Evolutionary conservation across 306 rosid species (phyloP), one percentile per base, ranked within the genome.

Genomic region (Morella rubra): DNA sequence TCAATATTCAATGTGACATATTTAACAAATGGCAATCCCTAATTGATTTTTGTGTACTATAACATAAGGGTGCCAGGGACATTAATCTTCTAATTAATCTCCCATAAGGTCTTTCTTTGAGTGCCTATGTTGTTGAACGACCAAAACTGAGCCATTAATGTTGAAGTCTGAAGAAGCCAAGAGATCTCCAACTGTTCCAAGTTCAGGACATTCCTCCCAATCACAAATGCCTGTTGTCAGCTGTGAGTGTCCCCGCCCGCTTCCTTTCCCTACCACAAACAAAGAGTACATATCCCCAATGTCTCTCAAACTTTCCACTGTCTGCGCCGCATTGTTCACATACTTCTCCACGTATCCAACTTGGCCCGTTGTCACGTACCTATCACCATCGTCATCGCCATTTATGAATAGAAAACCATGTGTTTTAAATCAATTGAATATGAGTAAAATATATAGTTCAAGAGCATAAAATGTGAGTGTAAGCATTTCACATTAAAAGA

Each of bases 131-230:
- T 95, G 98, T 84, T 95, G 98, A 75, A 95, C 70, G 0, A 95
- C 84, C 85, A 95, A 87, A 81, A 95, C 86, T 0, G 98, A 92
- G 44, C 93, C 91, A 78, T 83, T 90, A 75, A 88, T 82, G 4
- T 88, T 93, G 50, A 88, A 80, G 20, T 95, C 98, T 0, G 98
- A 90, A 77, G 98, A 90, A 75, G 97, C 97, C 81, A 95, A 81
- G 8, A 95, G 90, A 83, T 95, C 98, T 7, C 98, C 98, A n/a
- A 95, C 96, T 0, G 96, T 86, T 73, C 98, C 98, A 20, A 95
- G 91, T 80, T 95, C 97, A 9, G 98, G 97, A 64, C 96, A 95
- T 71, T 95, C 98, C 22, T 95, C 98, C 98, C 98, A 92, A 0
- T 95, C 98, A 69, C 96, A 92, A 90, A 95, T 82, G 4, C 96